Percentiles rank a stretch among this genome's conserved stretches.
Evolutionary conservation across 352 stramenopile genomes (phyloP).

Genomic region (Chloridella minuta): DNA sequence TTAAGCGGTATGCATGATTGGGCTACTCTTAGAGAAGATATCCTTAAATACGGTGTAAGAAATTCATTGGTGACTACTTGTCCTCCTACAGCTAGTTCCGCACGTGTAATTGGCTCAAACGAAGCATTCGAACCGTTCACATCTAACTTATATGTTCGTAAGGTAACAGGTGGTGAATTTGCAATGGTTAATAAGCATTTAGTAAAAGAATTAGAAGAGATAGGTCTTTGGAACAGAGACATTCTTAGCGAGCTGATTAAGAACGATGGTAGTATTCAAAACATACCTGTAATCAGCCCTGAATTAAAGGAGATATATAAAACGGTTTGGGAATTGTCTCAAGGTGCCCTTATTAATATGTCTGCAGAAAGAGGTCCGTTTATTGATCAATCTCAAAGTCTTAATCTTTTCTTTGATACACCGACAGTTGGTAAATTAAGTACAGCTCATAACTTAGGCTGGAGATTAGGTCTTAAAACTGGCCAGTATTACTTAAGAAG

Average conservation of each 20-base stretch:
- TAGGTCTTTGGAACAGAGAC: conserved; percentile 30
- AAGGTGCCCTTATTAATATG: conserved; percentile 78
- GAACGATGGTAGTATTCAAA: conserved; percentile 14
- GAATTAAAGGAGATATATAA: conserved; percentile 81
- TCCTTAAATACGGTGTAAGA: no score
- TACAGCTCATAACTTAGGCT: conserved; percentile 98
- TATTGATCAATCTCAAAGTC: conserved; percentile 80
- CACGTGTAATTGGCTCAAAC: conserved; percentile 96
- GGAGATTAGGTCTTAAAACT: conserved; percentile 99
- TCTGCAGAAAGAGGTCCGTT: conserved; percentile 82
- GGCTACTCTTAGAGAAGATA: no score
- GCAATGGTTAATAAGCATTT: conserved; percentile 98
- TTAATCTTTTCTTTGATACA: conserved; percentile 96
- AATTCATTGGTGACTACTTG: no score
- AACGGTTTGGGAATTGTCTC: conserved; percentile 98
- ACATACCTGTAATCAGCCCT: no score
- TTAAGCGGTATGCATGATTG: no score
- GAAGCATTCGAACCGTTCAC: conserved; percentile 95
- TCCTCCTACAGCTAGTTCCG: conserved; percentile 60
- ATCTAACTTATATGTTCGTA: conserved; percentile 96
- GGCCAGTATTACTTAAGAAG: conserved; percentile 90
- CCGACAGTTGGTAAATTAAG: conserved; percentile 74
- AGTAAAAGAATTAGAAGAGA: conserved; percentile 50
- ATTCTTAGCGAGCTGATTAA: conserved; percentile 23
- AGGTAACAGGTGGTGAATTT: conserved; percentile 89